Conservation (phyloP, 2,329 filamentous ascomycete genomes). For the Epichloe aotearoae region DNA sequence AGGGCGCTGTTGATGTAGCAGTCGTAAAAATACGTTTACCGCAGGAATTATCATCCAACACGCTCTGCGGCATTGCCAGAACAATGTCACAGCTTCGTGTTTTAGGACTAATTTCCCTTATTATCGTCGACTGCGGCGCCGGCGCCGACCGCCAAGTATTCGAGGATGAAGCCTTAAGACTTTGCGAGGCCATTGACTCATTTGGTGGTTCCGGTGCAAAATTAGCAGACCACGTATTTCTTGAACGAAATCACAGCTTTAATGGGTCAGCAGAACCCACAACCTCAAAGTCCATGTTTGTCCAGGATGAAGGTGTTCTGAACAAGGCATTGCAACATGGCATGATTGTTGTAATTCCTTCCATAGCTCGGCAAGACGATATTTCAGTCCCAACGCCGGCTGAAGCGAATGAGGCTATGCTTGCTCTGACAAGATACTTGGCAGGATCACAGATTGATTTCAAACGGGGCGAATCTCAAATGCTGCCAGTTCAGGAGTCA, state of each 20-base stretch:
- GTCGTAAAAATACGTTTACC: constrained; percentile 72
- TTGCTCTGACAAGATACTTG: constrained; percentile 66
- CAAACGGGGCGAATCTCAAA: not conserved
- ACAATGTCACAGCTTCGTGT: constrained; percentile 74
- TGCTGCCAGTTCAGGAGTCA: constrained; percentile 18
- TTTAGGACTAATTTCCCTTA: constrained; percentile 67
- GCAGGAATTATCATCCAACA: constrained; percentile 54
- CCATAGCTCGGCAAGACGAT: constrained; percentile 28
- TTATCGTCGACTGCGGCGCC: constrained; percentile 63
- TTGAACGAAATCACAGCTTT: constrained; percentile 1
- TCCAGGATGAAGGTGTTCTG: constrained; percentile 20
- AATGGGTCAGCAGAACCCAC: constrained; percentile 7
- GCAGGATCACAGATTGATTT: constrained; percentile 45
- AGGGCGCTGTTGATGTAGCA: constrained; percentile 46
- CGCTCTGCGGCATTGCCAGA: constrained; percentile 61
- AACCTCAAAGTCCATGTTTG: constrained; percentile 14
- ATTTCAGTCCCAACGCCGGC: constrained; percentile 25
- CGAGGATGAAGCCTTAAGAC: constrained; percentile 53
- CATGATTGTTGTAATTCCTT: constrained; percentile 26
- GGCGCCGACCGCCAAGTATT: constrained; percentile 28
- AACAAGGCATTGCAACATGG: constrained; percentile 19
- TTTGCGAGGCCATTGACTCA: constrained; percentile 62
- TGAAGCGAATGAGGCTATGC: constrained; percentile 48
- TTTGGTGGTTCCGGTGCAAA: constrained; percentile 56
- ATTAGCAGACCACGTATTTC: constrained; percentile 40